These are phyloP conservation scores for Hymenochaete sp. DNA, from an alignment of 1,284 basidiomycete species.

Conservation along the genomic window DNA sequence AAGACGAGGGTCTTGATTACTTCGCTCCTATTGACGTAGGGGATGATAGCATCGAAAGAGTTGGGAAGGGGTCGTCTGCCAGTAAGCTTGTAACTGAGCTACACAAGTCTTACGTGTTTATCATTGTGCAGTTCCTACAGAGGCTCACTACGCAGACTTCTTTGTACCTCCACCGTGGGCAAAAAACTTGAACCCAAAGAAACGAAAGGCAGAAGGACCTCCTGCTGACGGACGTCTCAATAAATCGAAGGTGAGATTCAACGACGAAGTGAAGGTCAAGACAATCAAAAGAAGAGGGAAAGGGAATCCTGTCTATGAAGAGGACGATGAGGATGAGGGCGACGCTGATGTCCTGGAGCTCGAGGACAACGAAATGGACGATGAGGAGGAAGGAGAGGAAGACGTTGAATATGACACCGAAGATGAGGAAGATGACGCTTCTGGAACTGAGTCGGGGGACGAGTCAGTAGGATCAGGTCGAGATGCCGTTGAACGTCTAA, in stretches of 20 bases:
- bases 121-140: slow-evolving; percentile 29
- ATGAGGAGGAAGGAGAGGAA: slow-evolving; percentile 20
- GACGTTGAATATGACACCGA: slow-evolving; percentile 22
- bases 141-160: slow-evolving; percentile 62
- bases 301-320: slow-evolving; percentile 39
- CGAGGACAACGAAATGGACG: slow-evolving; percentile 27
- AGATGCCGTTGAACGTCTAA: slow-evolving; percentile 48
- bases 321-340: slow-evolving; percentile 27
- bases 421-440: slow-evolving; percentile 28
- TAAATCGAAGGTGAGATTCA: slow-evolving; percentile 58
- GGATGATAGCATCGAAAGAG: slow-evolving; percentile 30
- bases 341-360: slow-evolving; percentile 33
- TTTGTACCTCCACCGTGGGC: slow-evolving; percentile 48
- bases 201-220: slow-evolving; percentile 17
- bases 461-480: slow-evolving; percentile 23
- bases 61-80: slow-evolving; percentile 31
- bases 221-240: slow-evolving; percentile 12
- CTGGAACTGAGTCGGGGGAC: slow-evolving; percentile 19
- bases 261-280: slow-evolving; percentile 74
- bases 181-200: slow-evolving; percentile 20
- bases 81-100: slow-evolving; percentile 29
- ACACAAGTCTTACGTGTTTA: slow-evolving; percentile 10
- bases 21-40: slow-evolving; percentile 59
- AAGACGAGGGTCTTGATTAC: slow-evolving; percentile 52
- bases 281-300: slow-evolving; percentile 64